Evolutionary conservation across 1,139 yeast genomes (phyloP).

Genomic region (Magnusiomyces fungicola): DNA sequence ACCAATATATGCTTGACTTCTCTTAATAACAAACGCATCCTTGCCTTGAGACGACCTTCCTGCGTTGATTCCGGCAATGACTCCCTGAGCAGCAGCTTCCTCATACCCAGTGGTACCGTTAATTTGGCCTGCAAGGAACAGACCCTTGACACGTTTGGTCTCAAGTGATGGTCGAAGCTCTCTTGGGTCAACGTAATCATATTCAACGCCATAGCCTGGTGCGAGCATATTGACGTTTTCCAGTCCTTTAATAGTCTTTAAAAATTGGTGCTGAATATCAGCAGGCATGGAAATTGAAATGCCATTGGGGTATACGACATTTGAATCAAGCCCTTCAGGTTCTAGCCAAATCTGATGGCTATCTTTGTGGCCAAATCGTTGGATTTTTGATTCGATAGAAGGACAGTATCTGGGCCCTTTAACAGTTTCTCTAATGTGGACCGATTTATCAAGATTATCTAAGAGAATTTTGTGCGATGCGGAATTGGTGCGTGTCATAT

Average conservation of each 20-base stretch:
- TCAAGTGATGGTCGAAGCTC: slow-evolving; percentile 73
- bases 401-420: slow-evolving; percentile 98
- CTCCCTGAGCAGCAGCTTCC: slow-evolving; percentile 97
- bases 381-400: slow-evolving; percentile 83
- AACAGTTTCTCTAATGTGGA: slow-evolving; percentile 89
- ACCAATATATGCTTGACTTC: slow-evolving; percentile 88
- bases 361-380: slow-evolving; percentile 68
- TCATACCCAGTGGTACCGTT: slow-evolving; percentile 99
- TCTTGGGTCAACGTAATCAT: slow-evolving; percentile 92
- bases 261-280: slow-evolving; percentile 72
- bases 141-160: slow-evolving; percentile 69
- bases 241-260: slow-evolving; percentile 77
- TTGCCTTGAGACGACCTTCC: slow-evolving; percentile 42
- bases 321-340: slow-evolving; percentile 87
- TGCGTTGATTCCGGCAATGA: slow-evolving; percentile 93
- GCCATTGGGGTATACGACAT: slow-evolving; percentile 90
- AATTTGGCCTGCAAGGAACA: slow-evolving; percentile 92
- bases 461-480: slow-evolving; percentile 64
- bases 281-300: slow-evolving; percentile 95
- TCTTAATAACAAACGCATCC: slow-evolving; percentile 47
- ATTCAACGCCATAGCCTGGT: slow-evolving; percentile 98
- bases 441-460: slow-evolving; percentile 66
- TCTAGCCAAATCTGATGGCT: slow-evolving; percentile 89
- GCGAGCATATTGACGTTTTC: slow-evolving; percentile 81
- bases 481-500: slow-evolving; percentile 71